Base-by-base conservation (phyloP, 2,329 filamentous ascomycete genomes). In the Verticillium nonalfalfae region DNA sequence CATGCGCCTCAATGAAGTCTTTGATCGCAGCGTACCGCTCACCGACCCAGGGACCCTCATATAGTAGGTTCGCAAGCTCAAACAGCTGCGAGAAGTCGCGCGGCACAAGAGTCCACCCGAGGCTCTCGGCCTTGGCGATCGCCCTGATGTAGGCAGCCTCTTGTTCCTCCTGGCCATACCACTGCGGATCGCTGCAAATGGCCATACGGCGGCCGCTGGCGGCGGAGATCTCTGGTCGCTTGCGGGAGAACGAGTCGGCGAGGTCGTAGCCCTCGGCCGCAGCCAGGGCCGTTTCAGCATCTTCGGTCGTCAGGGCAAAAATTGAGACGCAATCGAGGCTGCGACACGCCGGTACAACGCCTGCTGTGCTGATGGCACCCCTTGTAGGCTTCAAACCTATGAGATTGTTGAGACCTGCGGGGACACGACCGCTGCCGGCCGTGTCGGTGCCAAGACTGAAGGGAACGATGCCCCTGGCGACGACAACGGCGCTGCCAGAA, bases 401-500 rank as follows among this genome's bases (percentile, higher is more conserved):
- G 7, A 85, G 74, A 33, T 82, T 82, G 66, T 85, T 85, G 65
- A 83, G 76, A 0, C 78, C 79, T 11, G 81, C 78, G 1, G 82
- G 82, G 0, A 85, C 79, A 56, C 83, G 72, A 2, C 82, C 82
- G 11, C 81, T 81, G 1, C 82, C 82, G 7, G 82, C 82, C 3
- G 82, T 85, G 59, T 85, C 82, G 0, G 82, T 85, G 4, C 79
- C 84, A 0, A 87, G 72, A 11, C 82, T 81, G 64, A 87, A 86
- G 0, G 83, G 80, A 1, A 84, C 82, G 1, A 81, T 73, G 0
- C 76, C 77, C 13, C 81, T 78, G 2, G 78, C 81, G 7, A 86
- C 84, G 33, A 78, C 80, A 3, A 86, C 81, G 7, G 79, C 78
- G 52, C 78, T 83, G 4, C 84, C 85, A n/a, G 81, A 84, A 38